Base-by-base conservation (phyloP, 2,329 filamentous ascomycete genomes). In the Aspergillus arachidicola region DNA sequence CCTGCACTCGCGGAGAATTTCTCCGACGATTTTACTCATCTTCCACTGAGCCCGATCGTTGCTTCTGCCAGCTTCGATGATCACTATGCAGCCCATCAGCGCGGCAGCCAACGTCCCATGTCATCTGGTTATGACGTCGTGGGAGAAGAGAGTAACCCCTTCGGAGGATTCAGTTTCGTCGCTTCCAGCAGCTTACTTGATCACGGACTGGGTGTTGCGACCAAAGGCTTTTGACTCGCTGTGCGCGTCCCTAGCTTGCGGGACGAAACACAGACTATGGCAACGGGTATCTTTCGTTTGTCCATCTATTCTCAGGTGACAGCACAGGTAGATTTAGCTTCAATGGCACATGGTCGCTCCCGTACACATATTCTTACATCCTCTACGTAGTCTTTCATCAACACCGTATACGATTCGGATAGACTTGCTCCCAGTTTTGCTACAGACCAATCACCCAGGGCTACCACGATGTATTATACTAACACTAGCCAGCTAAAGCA, bases 1-100 rank as follows among this genome's bases (percentile, higher is more conserved):
- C 95, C 95, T 0, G 94, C 96, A 76, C 84, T 97, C 53, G 95
- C 95, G 0, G 96, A 99, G 85, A 99, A 99, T 80, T 99, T 99
- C 79, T 87, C 91, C 0, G 83, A 84, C n/a, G 93, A 97, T 75
- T 99, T 99, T 76, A 99, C 94, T 0, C 89, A 91, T 60, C 79
- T 97, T 66, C 87, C 92, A 4, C 83, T 98, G 59, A 96, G 91
- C 75, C 93, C 93, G 6, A 84, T 91, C 1, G 75, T 89, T 59
- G 68, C 69, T 1, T 69, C 67, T n/a, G 60, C 28, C 51, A 68
- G 66, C 0, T 74, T 76, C 30, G 72, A 72, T 11, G 73, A 75
- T 19, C 66, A 73, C 19, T 71, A 72, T 38, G 63, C 67, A 34
- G 57, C 64, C 41, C 66, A 61, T 9, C 68, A 66, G 21, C 62